Evolutionary conservation across 2,329 filamentous ascomycete species (phyloP), one percentile per base, ranked within the genome.

Genomic region (Cyphellophora europaea): DNA sequence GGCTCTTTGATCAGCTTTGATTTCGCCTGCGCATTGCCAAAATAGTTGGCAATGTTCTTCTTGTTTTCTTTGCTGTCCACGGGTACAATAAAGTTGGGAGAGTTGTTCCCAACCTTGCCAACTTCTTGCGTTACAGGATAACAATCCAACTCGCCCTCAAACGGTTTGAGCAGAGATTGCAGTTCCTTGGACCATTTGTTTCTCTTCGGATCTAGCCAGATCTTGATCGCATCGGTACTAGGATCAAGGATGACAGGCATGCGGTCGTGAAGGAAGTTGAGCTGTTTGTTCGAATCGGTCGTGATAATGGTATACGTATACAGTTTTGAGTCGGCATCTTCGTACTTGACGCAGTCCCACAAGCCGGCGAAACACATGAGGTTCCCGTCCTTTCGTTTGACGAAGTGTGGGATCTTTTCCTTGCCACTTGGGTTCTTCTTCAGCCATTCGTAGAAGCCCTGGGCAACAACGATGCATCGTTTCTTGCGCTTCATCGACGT

Each of bases 381-480:
- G 49, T 77, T 72, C 0, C 82, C 83, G 54, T 96, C 89, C 48
- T 77, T 82, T 17, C 87, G 70, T 59, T 79, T 88, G 14, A 86
- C 73, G 50, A 78, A 95, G 57, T 96, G 78, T 8, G 91, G 89
- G 2, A 89, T 63, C 60, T 85, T 93, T 35, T 91, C 81, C 48
- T 82, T 88, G 5, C 75, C 71, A 1, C 71, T 70, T 51, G 68
- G 35, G 50, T 74, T 79, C 50, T 79, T 84, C 58, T 89, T 89
- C 40, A 93, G 65, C 91, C 91, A 96, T 59, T 98, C 91, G 52
- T 86, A 98, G 59, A 96, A 98, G 2, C 91, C 91, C 58, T 95
- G 82, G 6, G 84, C 87, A 5, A 94, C 55, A 6, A 96, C 77
- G 14, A 96, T 68, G 55, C 91, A 96, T 18, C 91, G 72, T 61